Evolutionary conservation across 345 rosid genomes (phyloP).

Genomic region (Psidium guajava): DNA sequence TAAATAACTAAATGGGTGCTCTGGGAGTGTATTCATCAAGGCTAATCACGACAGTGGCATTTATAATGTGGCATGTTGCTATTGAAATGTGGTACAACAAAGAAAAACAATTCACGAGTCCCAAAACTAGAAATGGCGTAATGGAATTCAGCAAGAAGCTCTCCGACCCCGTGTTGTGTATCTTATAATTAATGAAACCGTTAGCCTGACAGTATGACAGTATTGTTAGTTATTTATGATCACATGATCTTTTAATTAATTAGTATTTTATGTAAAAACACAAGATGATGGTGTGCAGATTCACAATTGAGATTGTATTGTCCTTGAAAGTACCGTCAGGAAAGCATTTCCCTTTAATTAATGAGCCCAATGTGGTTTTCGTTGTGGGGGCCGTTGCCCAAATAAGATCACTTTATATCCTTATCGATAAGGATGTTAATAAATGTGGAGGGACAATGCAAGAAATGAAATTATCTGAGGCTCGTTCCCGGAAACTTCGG

Average conservation of each 20-base stretch:
- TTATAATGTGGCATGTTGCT: not conserved
- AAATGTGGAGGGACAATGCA: not conserved
- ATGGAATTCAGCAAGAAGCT: not conserved
- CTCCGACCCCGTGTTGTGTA: not conserved
- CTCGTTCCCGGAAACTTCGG: not conserved
- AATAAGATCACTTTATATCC: not conserved
- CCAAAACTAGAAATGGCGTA: accelerated
- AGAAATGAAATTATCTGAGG: not conserved
- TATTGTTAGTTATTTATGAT: too few relatives aligned
- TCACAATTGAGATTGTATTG: too few relatives aligned
- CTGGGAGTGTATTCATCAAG: not conserved
- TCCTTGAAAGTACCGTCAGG: too few relatives aligned
- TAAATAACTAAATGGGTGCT: too few relatives aligned
- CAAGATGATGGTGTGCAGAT: too few relatives aligned
- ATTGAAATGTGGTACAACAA: accelerated
- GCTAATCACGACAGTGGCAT: not conserved
- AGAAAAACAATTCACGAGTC: not conserved
- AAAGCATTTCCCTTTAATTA: not conserved
- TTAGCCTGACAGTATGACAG: too few relatives aligned
- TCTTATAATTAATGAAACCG: not conserved
- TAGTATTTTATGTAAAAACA: too few relatives aligned
- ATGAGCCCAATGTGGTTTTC: not conserved
- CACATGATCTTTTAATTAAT: too few relatives aligned
- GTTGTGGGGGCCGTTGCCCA: not conserved
- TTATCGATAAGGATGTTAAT: not conserved